Percentiles rank a stretch among this genome's conserved stretches.
These are phyloP conservation scores for Thelephora ganbajun DNA, from an alignment of 768 basidiomycete genomes.

Conservation along the genomic window DNA sequence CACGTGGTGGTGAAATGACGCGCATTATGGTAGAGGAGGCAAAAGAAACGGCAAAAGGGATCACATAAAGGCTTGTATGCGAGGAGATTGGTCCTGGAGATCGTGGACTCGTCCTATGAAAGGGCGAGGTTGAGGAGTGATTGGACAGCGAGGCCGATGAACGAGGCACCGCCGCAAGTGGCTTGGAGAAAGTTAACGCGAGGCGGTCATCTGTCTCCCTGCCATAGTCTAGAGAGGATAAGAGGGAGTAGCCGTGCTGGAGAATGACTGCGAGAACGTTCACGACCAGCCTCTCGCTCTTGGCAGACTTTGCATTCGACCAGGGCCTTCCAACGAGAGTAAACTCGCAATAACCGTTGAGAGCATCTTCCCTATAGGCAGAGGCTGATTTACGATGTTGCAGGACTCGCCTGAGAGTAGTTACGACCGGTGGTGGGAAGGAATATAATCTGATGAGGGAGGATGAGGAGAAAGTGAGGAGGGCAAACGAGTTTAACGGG, in stretches of 20 bases:
- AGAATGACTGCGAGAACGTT: slow-evolving; percentile 52
- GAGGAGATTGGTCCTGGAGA: not conserved
- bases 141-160: slow-evolving; percentile 25
- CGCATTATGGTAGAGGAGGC: slow-evolving; percentile 51
- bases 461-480: slow-evolving; percentile 54
- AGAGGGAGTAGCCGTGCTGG: slow-evolving; percentile 45
- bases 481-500: slow-evolving; percentile 45
- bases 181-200: slow-evolving; percentile 55
- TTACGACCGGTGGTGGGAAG: slow-evolving; percentile 41
- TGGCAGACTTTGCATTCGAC: slow-evolving; percentile 50
- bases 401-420: slow-evolving; percentile 41
- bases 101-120: slow-evolving; percentile 8
- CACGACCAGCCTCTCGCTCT: slow-evolving; percentile 55
- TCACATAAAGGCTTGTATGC: slow-evolving; percentile 2
- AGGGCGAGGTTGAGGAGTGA: slow-evolving; percentile 18
- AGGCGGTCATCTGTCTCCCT: slow-evolving; percentile 63
- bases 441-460: slow-evolving; percentile 57
- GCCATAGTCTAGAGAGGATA: slow-evolving; percentile 66
- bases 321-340: slow-evolving; percentile 58
- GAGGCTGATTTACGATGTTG: slow-evolving; percentile 29
- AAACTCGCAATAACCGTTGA: slow-evolving; percentile 53
- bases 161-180: slow-evolving; percentile 22
- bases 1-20: slow-evolving; percentile 64
- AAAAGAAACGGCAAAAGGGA: slow-evolving; percentile 61
- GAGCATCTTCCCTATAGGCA: slow-evolving; percentile 37